Base-by-base conservation (phyloP, 1,284 basidiomycete genomes). In the Trichosporon sp. region DNA sequence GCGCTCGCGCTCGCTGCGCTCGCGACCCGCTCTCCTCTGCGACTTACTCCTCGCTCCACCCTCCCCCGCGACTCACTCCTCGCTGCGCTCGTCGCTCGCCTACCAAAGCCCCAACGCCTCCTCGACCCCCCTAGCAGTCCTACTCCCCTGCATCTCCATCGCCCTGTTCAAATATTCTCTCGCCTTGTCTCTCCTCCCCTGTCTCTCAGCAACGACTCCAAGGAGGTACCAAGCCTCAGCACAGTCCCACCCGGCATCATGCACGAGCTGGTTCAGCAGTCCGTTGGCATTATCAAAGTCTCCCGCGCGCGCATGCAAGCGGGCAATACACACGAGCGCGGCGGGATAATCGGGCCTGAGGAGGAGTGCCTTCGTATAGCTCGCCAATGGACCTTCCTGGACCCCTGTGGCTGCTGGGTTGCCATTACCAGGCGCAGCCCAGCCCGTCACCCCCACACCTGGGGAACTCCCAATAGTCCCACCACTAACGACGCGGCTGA, bases 171-270 rank as follows among this genome's bases (percentile, higher is more conserved):
- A 80, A 74, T 89, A 91, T 74, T 93, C 90, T 62, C 86, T 82
- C 72, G 91, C 89, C 58, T 86, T 82, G 59, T 87, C 86, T 2
- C 73, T 85, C 58, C 88, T 84, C 0, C 86, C 89, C 71, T 91
- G 91, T 69, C 86, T 73, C 37, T 87, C 86, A 73, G 89, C 90
- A 19, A 90, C 89, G 73, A 87, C 89, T 5, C 87, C 89, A 7
- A 96, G 83, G 74, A 88, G 89, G 77, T 89, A 95, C 94, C 94
- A 97, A 27, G 90, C 93, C 77, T 96, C 93, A 0, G 92, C 86
- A 2, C 89, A 85, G 76, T 95, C 89, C 92, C 92, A 96, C 4
- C 89, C 94, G 7, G 69, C 62, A 32, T 76, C 76, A 62, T 81
- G 80, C 0, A 82, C 83, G 3, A 82, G 67, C 32, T 79, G 73